phyloP scores from a whole-genome alignment of 352 stramenopile species.

The Pythium periplocum region DNA sequence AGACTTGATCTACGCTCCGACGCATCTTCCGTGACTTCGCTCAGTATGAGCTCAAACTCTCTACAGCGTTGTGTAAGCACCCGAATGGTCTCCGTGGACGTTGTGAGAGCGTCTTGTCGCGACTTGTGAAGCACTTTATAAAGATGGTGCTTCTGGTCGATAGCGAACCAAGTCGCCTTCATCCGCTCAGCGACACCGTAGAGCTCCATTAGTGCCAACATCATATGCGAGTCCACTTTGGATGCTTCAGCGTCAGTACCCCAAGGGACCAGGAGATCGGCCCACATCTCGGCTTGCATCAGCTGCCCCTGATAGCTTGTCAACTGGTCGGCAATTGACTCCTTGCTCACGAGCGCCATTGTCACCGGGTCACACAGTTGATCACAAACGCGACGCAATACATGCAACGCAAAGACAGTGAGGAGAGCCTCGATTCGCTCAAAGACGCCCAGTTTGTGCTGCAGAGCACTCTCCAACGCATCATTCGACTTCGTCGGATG shows the following conservation, averaged over 20 bases:
- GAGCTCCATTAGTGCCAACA: conserved; percentile 25
- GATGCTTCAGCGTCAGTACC: not conserved
- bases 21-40: not conserved
- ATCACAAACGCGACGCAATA: conserved; percentile 40
- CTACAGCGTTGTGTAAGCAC: conserved; percentile 6
- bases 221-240: conserved; percentile 5
- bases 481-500: not conserved
- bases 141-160: conserved; percentile 44
- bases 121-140: conserved; percentile 20
- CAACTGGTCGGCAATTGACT: conserved; percentile 37
- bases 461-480: conserved; percentile 7
- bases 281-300: conserved; percentile 21
- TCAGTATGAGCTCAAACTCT: conserved; percentile 1
- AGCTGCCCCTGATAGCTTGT: conserved; percentile 34
- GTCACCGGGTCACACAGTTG: conserved; percentile 31
- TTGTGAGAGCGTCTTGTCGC: conserved; percentile 11
- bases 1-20: not conserved
- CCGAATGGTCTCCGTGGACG: conserved; percentile 8
- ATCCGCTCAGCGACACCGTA: conserved; percentile 43
- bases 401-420: conserved; percentile 54
- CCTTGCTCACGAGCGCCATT: conserved; percentile 18
- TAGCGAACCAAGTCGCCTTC: conserved; percentile 33
- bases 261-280: conserved; percentile 3
- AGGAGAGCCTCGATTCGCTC: conserved; percentile 37
- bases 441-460: conserved; percentile 20